Conservation (phyloP, 2,329 filamentous ascomycete genomes). For the Bipolaris oryzae region DNA sequence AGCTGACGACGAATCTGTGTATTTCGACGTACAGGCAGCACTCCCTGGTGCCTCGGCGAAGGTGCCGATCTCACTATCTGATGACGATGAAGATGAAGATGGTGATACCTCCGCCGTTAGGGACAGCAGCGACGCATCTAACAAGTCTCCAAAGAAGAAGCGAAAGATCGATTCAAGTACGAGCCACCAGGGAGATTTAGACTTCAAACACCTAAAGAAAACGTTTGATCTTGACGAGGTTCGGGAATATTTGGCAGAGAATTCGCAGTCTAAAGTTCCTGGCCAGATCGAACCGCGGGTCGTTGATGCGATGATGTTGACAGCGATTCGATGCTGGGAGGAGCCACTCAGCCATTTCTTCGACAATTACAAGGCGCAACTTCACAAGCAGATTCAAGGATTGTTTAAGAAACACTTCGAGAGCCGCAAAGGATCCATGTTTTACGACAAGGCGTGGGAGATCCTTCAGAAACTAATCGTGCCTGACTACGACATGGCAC, state of each 20-base stretch:
- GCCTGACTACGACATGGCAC: constrained; percentile 32
- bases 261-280: constrained; percentile 39
- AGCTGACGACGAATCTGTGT: constrained; percentile 20
- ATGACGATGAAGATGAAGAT: constrained; percentile 30
- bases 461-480: constrained; percentile 38
- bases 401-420: constrained; percentile 41
- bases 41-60: constrained; percentile 18
- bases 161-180: constrained; percentile 30
- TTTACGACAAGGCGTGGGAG: constrained; percentile 32
- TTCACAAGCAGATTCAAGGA: constrained; percentile 22
- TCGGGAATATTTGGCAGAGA: constrained; percentile 27
- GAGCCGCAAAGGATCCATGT: constrained; percentile 34
- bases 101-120: constrained; percentile 7
- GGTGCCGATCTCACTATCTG: constrained; percentile 20
- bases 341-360: constrained; percentile 37
- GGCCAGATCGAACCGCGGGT: constrained; percentile 31
- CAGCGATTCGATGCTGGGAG: constrained; percentile 39
- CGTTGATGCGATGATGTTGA: constrained; percentile 13
- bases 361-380: constrained; percentile 13
- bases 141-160: constrained; percentile 41
- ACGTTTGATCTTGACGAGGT: constrained; percentile 42
- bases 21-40: background rate
- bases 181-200: background rate
- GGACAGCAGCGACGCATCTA: background rate
- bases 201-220: constrained; percentile 12